Conservation (phyloP, 345 rosid genomes). For the Clarkia xantiana region DNA sequence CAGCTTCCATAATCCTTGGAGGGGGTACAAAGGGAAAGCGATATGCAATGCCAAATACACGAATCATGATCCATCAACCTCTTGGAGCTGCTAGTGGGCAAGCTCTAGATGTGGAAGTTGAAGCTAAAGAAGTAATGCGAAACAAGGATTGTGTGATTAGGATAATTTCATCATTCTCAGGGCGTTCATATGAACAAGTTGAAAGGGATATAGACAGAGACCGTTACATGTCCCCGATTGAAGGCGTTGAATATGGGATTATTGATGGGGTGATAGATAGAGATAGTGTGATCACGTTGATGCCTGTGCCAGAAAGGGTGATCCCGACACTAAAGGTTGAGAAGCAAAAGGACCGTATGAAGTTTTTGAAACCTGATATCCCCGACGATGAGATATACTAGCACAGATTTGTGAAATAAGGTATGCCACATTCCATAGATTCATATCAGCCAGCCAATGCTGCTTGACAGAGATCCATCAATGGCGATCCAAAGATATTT, state of each 20-base stretch:
- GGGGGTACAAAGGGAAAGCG: constrained; percentile 96
- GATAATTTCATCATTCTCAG: constrained; percentile 57
- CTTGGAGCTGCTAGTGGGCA: constrained; percentile 90
- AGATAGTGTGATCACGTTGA: constrained; percentile 69
- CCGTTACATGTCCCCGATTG: constrained; percentile 84
- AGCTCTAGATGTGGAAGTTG: constrained; percentile 72
- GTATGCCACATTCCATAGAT: constrained; percentile 10
- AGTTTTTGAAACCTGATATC: constrained; percentile 73
- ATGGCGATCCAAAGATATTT: too few species aligned
- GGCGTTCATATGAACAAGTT: constrained; percentile 71
- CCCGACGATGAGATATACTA: constrained; percentile 89
- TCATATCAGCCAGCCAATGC: too few species aligned
- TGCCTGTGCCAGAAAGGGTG: constrained; percentile 70
- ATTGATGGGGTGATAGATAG: constrained; percentile 89
- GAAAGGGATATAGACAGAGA: constrained; percentile 71
- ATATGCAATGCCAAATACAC: constrained; percentile 83
- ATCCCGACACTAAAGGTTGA: constrained; percentile 40
- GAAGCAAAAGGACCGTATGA: constrained; percentile 61
- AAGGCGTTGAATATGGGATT: constrained; percentile 85
- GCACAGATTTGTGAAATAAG: constrained; percentile 11
- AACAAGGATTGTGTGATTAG: constrained; percentile 58
- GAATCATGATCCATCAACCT: constrained; percentile 94
- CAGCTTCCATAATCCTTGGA: constrained; percentile 85
- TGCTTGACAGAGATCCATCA: too few species aligned
- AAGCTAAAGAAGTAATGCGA: constrained; percentile 80